phyloP scores from a whole-genome alignment of 2,329 filamentous ascomycete genomes.

The Claviceps africana region DNA sequence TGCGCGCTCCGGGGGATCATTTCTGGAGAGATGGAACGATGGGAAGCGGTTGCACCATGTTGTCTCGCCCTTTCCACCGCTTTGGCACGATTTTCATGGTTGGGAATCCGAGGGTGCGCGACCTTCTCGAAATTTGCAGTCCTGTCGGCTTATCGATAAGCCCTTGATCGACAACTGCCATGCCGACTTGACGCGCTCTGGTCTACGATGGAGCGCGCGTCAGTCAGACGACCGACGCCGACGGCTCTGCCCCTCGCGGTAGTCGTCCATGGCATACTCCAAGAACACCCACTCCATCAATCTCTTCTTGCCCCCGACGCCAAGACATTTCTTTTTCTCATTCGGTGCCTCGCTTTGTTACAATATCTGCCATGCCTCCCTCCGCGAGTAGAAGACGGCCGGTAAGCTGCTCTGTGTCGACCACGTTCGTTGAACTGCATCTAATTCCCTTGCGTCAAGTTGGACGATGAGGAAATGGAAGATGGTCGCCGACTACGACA shows the following conservation, averaged over 20 bases:
- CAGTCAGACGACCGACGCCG: background rate
- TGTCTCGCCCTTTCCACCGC: background rate
- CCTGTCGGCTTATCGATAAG: constrained; percentile 6
- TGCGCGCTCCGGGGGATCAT: constrained; percentile 23
- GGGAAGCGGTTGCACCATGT: background rate
- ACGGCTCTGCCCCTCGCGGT: background rate
- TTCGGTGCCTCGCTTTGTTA: background rate
- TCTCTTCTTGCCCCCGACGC: background rate
- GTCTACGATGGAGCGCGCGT: background rate
- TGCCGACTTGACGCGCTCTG: background rate
- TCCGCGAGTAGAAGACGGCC: constrained; percentile 18
- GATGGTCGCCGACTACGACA: constrained; percentile 19
- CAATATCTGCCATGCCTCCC: constrained; percentile 16
- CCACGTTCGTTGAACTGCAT: background rate
- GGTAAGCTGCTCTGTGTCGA: constrained; percentile 12
- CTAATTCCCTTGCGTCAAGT: constrained; percentile 7
- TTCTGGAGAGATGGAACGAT: constrained; percentile 2
- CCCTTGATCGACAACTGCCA: constrained; percentile 7
- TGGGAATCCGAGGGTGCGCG: background rate
- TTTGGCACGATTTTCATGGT: background rate
- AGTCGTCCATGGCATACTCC: background rate
- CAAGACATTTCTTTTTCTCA: background rate
- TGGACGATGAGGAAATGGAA: constrained; percentile 18
- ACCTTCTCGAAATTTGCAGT: constrained; percentile 3
- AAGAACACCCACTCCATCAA: background rate